Evolutionary conservation across 306 rosid species (phyloP).

Genomic region (Casuarina equisetifolia): DNA sequence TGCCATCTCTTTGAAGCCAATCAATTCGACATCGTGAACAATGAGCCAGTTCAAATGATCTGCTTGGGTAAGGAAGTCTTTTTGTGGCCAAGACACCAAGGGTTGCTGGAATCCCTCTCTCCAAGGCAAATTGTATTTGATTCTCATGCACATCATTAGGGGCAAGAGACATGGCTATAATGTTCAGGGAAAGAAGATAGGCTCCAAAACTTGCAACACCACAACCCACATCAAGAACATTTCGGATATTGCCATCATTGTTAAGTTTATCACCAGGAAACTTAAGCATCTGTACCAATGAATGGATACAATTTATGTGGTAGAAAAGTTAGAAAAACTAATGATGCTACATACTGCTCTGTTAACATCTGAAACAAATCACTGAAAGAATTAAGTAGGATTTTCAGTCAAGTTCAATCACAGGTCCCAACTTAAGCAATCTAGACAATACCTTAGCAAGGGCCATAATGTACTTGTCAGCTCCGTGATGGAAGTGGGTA

Average conservation of each 20-base stretch:
- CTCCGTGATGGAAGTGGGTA: slow-evolving; percentile 63
- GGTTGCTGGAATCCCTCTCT: slow-evolving; percentile 66
- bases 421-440: background rate
- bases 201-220: slow-evolving; percentile 79
- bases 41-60: slow-evolving; percentile 63
- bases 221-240: slow-evolving; percentile 61
- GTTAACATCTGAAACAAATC: background rate
- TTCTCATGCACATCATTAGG: slow-evolving; percentile 67
- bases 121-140: slow-evolving; percentile 68
- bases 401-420: background rate
- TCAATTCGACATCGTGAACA: slow-evolving; percentile 69
- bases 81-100: slow-evolving; percentile 68
- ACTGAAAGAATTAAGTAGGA: slow-evolving; percentile 1
- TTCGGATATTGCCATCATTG: slow-evolving; percentile 53
- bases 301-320: background rate
- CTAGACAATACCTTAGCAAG: slow-evolving; percentile 44
- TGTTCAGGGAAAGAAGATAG: slow-evolving; percentile 52
- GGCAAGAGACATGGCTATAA: slow-evolving; percentile 57
- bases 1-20: slow-evolving; percentile 67
- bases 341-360: background rate
- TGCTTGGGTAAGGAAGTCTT: slow-evolving; percentile 65
- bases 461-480: slow-evolving; percentile 58
- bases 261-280: slow-evolving; percentile 50
- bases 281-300: slow-evolving; percentile 53
- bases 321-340: background rate